A percentile compares a stretch with the other conserved stretches of the same genome.
Evolutionary conservation across 805 yeast genomes (phyloP).

Genomic region (Blastobotrys terrestris): DNA sequence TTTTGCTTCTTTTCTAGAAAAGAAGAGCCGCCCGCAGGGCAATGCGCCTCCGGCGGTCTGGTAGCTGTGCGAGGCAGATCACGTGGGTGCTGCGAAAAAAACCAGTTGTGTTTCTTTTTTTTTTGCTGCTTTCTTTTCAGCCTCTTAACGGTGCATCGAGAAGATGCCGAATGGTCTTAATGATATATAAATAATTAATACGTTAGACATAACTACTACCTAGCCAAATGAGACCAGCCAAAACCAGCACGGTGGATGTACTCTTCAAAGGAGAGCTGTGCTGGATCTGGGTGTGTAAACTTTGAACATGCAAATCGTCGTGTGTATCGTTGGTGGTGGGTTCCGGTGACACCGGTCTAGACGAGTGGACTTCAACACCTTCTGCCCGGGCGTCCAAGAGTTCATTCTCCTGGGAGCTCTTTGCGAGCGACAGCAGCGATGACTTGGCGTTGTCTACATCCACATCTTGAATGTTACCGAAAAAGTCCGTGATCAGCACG

Average conservation of each 20-base stretch:
- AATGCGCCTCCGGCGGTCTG: no score
- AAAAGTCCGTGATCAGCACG: conserved; percentile 84
- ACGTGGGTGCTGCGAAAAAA: no score
- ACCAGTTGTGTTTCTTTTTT: no score
- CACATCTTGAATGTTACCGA: conserved; percentile 84
- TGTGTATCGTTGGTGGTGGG: background rate
- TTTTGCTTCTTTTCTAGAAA: no score
- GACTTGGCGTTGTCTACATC: conserved; percentile 46
- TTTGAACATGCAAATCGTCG: background rate
- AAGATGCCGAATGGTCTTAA: no score
- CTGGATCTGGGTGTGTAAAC: background rate
- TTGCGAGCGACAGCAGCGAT: conserved; percentile 12
- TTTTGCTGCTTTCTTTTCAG: no score
- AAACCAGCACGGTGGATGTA: background rate
- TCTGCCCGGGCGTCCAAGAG: background rate
- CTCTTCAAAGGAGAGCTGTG: background rate
- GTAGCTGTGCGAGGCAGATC: no score
- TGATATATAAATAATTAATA: no score
- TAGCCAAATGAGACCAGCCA: background rate
- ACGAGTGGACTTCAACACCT: background rate
- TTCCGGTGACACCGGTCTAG: background rate
- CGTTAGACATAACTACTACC: background rate
- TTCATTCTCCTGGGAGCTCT: background rate
- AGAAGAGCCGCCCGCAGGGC: no score
- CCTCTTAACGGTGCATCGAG: no score